Base-by-base conservation (phyloP, 495 filamentous ascomycete species). In the Niebla homalea region DNA sequence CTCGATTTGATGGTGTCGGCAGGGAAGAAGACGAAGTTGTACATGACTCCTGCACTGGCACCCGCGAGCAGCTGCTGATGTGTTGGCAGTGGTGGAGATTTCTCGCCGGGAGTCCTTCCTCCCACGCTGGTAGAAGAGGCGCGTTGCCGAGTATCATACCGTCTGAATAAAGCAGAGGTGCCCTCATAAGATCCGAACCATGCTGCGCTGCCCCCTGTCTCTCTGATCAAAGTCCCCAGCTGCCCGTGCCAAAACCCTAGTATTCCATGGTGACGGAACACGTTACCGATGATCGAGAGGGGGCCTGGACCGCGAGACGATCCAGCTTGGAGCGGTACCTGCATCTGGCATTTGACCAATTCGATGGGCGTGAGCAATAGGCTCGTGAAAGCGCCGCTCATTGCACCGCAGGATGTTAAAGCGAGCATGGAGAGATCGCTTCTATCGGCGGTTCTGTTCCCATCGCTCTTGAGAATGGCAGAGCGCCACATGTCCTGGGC, bases 321-420 rank as follows among this genome's bases (percentile, higher is more conserved):
- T 7, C 63, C 49, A 14, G 67, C 62, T 3, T 61, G 49, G 4
- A 69, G 41, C 4, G 78, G 78, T 7, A 94, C 88, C 64, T 99
- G 93, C 74, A 99, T 93, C 67, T 90, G 90, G 75, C 93, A 99
- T 67, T 99, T 99, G 60, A 99, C 83, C 42, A 99, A 76, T 64
- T 99, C 93, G 48, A 99, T 87, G 0, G 93, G 93, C 0, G 93
- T 99, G 43, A 99, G 77, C 29, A 93, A 73, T 32, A 97, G 68
- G 2, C 85, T 89, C 1, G 93, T 95, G 58, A 95, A 80, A 19
- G 85, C 87, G n/a, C 93, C 93, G 14, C 87, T 80, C 22, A 82
- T 80, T 18, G 82, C 88, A 38, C 93, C 93, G 36, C 83, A 85
- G 32, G 80, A 66, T 58, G 87, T 68, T 1, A 96, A 67, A 1